Evolutionary conservation across 345 rosid genomes (phyloP).

Genomic region (Turritis glabra): DNA sequence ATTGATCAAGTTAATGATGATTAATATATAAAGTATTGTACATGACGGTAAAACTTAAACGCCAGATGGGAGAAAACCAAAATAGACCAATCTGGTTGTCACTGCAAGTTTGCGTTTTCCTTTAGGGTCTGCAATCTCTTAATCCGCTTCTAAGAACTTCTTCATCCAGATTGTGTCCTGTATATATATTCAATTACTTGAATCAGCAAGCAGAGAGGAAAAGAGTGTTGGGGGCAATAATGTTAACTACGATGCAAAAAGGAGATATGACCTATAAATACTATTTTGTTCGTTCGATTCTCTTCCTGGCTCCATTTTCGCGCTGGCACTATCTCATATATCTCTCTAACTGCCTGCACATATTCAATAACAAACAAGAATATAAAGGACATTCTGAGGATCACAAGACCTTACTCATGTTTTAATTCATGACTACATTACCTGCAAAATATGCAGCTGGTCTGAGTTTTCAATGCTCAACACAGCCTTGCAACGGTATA

Average conservation of each 20-base stretch:
- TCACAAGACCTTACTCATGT: background rate
- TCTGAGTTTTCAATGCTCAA: slow-evolving; percentile 64
- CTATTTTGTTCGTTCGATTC: slow-evolving; percentile 59
- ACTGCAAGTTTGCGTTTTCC: background rate
- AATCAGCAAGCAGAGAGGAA: slow-evolving; percentile 8
- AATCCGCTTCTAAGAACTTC: slow-evolving; percentile 55
- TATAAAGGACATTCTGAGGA: slow-evolving; percentile 1
- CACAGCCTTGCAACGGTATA: slow-evolving; percentile 93
- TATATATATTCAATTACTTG: slow-evolving; percentile 17
- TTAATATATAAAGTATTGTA: background rate
- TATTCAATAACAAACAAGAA: slow-evolving; percentile 16
- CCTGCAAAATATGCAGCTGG: slow-evolving; percentile 90
- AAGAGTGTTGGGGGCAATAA: background rate
- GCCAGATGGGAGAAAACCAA: background rate
- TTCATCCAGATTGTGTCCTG: slow-evolving; percentile 82
- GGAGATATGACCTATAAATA: slow-evolving; percentile 68
- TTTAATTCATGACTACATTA: slow-evolving; percentile 30
- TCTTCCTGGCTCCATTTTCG: slow-evolving; percentile 77
- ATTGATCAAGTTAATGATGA: background rate
- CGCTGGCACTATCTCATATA: slow-evolving; percentile 83
- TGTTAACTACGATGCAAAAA: background rate
- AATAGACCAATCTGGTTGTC: background rate
- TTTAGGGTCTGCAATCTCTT: slow-evolving; percentile 43
- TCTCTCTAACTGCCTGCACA: slow-evolving; percentile 87
- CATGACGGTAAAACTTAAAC: background rate